Evolutionary conservation across 176 grass and related monocot species (phyloP).

Genomic region (Phyllostachys edulis): DNA sequence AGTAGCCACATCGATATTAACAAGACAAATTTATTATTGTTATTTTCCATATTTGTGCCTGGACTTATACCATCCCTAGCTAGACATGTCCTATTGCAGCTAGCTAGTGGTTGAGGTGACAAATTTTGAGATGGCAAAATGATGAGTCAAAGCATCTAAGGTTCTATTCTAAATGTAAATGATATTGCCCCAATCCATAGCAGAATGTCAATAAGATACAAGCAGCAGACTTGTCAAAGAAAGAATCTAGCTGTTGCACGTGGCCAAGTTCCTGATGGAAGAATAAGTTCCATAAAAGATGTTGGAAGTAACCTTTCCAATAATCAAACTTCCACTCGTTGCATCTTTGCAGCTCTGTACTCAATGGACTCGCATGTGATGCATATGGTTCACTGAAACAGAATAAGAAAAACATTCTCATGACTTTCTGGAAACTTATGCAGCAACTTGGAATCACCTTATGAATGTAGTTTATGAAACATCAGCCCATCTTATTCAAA

Average conservation of each 20-base stretch:
- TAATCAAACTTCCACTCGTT: neutral
- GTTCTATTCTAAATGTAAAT: neutral
- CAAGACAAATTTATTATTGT: too few species aligned
- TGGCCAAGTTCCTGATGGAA: slow-evolving; percentile 10
- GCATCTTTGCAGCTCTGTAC: neutral
- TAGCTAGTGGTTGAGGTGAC: neutral
- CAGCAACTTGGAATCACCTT: neutral
- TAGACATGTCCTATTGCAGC: neutral
- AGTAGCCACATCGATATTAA: neutral
- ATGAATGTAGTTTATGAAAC: neutral
- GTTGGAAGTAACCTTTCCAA: neutral
- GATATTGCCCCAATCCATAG: neutral
- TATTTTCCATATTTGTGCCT: too few species aligned
- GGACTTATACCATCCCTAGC: neutral
- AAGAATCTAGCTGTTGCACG: neutral
- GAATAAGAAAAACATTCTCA: neutral
- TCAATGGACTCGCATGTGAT: neutral
- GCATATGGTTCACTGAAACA: neutral
- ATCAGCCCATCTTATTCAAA: neutral
- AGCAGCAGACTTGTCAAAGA: neutral
- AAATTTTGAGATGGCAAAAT: neutral
- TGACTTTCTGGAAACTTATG: neutral
- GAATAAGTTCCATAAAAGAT: slow-evolving; percentile 32
- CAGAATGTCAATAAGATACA: slow-evolving; percentile 18
- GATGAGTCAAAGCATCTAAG: slow-evolving; percentile 16